Evolutionary conservation across 2,329 filamentous ascomycete genomes (phyloP).

Genomic region (Alternaria sp.): DNA sequence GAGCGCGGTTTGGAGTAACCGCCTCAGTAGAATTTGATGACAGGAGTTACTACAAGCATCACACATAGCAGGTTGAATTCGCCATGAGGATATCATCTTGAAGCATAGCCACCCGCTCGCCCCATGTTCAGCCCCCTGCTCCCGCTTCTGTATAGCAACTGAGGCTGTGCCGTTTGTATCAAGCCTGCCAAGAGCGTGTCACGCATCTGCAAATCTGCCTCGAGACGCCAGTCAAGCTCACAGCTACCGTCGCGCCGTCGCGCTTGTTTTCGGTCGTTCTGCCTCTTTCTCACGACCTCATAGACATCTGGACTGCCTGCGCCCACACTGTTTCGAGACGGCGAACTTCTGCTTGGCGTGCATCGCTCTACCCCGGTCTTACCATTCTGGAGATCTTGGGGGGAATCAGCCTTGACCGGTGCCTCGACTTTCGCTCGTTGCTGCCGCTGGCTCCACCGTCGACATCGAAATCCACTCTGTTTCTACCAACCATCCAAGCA

Average conservation of each 20-base stretch:
- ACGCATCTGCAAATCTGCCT: slow-evolving; percentile 45
- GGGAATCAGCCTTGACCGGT: slow-evolving; percentile 49
- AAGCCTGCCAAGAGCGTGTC: slow-evolving; percentile 37
- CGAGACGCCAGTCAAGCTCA: slow-evolving; percentile 40
- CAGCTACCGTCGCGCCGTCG: slow-evolving; percentile 35
- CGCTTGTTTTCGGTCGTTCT: slow-evolving; percentile 35
- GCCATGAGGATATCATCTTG: slow-evolving; percentile 13
- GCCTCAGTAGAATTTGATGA: slow-evolving; percentile 1
- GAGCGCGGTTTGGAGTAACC: not conserved
- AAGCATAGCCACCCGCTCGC: slow-evolving; percentile 35
- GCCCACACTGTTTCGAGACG: slow-evolving; percentile 22
- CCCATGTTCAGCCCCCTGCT: slow-evolving; percentile 21
- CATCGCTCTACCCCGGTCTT: slow-evolving; percentile 33
- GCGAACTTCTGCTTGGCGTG: slow-evolving; percentile 36
- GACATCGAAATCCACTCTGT: slow-evolving; percentile 29
- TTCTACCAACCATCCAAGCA: slow-evolving; percentile 28
- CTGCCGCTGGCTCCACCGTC: slow-evolving; percentile 38
- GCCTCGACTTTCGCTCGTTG: slow-evolving; percentile 33
- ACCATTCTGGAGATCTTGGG: slow-evolving; percentile 29
- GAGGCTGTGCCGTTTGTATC: slow-evolving; percentile 45
- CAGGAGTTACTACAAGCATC: slow-evolving; percentile 4
- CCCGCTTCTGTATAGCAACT: slow-evolving; percentile 32
- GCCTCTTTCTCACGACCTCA: slow-evolving; percentile 18
- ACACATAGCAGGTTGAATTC: slow-evolving; percentile 5
- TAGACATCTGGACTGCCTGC: slow-evolving; percentile 23